phyloP scores from a whole-genome alignment of 331 rosid species.

The Dryas integrifolia region DNA sequence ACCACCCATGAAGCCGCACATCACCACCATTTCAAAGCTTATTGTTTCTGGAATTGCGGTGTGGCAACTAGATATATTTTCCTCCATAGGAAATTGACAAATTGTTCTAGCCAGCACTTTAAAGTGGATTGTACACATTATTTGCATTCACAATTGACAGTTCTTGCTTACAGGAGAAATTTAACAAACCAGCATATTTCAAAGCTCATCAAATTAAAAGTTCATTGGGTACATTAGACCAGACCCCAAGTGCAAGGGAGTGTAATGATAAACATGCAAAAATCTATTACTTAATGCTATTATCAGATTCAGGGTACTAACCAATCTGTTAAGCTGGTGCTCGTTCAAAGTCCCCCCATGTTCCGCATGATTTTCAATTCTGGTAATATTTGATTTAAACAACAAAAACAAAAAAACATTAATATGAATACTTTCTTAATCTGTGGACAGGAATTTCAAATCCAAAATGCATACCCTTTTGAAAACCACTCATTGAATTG shows the following conservation, averaged over 20 bases:
- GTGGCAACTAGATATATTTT: neutral
- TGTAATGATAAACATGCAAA: neutral
- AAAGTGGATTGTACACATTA: neutral
- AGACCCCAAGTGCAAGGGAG: neutral
- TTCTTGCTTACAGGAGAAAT: neutral
- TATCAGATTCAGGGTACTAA: slow-evolving; percentile 35
- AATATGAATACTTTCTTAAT: neutral
- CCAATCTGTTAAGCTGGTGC: slow-evolving; percentile 97
- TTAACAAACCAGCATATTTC: neutral
- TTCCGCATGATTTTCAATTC: slow-evolving; percentile 98
- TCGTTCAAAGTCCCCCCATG: slow-evolving; percentile 98
- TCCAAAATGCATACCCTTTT: slow-evolving; percentile 66
- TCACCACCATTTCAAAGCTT: neutral
- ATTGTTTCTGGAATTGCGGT: neutral
- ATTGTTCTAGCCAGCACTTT: neutral
- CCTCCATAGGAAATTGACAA: too few relatives aligned
- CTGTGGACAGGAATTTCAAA: neutral
- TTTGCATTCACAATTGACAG: neutral
- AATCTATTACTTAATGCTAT: neutral
- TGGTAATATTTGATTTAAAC: slow-evolving; percentile 25
- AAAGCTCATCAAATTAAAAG: neutral
- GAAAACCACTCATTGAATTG: slow-evolving; percentile 99
- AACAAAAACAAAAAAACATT: neutral
- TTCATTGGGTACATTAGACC: neutral
- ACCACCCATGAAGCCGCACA: neutral